Conservation (phyloP, 352 stramenopile genomes). For the Globisporangium nodosum region DNA sequence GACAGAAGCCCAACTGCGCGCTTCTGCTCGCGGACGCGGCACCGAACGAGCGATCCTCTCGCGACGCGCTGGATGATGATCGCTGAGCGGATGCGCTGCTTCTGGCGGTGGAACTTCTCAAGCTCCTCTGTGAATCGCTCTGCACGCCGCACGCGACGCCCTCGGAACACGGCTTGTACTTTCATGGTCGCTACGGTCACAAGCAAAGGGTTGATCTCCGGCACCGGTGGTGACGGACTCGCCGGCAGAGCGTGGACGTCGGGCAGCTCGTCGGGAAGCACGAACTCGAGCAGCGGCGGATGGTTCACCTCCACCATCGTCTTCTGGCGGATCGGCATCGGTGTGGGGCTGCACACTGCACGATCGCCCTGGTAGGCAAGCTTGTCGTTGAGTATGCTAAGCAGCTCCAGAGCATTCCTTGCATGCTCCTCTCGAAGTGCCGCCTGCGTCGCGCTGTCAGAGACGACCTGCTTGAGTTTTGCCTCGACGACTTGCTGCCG, state of each 20-base stretch:
- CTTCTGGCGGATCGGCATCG: constrained; percentile 5
- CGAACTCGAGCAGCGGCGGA: neutral
- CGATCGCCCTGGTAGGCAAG: constrained; percentile 14
- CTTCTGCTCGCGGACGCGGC: constrained; percentile 7
- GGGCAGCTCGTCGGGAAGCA: neutral
- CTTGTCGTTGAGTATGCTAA: constrained; percentile 51
- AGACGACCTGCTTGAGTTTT: constrained; percentile 32
- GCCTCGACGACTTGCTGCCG: constrained; percentile 42
- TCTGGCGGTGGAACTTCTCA: constrained; percentile 23
- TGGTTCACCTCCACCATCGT: neutral
- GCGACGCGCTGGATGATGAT: constrained; percentile 23
- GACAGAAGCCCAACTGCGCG: constrained; percentile 6
- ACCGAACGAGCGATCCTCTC: constrained; percentile 5
- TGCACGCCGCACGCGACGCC: constrained; percentile 17
- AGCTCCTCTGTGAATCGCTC: constrained; percentile 25
- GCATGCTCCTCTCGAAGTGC: constrained; percentile 42
- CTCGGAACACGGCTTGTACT: constrained; percentile 32
- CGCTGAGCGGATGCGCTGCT: constrained; percentile 21
- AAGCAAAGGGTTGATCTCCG: constrained; percentile 14
- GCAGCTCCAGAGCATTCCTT: constrained; percentile 42
- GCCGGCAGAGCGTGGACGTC: neutral
- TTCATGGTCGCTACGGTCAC: constrained; percentile 21
- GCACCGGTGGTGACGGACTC: neutral
- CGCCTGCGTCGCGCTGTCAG: constrained; percentile 24
- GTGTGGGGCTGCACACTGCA: neutral